Evolutionary conservation across 2,329 filamentous ascomycete genomes (phyloP), one percentile per base, ranked within the genome.

Genomic region (Hymenotorrendiella dingleyae): DNA sequence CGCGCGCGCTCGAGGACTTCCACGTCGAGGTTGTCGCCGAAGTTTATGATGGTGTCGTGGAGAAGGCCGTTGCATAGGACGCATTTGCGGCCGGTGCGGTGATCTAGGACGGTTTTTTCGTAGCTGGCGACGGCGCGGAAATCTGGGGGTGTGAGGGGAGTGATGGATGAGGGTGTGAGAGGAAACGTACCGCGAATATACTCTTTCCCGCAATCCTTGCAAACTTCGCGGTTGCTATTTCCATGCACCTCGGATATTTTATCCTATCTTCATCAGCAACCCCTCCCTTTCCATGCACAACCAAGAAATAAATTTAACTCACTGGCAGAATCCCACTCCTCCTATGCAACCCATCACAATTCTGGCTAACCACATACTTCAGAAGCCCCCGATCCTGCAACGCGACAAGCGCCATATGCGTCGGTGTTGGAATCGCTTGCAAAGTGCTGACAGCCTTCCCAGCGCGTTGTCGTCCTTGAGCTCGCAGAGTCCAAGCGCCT

Each of bases 361-460:
- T 69, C 52, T 72, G 67, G 39, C 67, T 71, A 20, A 71, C 52
- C 3, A 71, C 45, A 45, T 71, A 67, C 39, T 67, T 71, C 33
- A 71, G 26, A 0, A 68, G 48, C 0, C 65, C 65, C 1, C 50
- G 56, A 9, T 66, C 63, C 43, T 71, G 68, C 8, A 72, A 47
- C 38, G 65, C 66, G 0, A 71, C 64, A 1, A 72, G 58, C 0
- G 69, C 68, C 69, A 73, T 72, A 33, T 73, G 68, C 0, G 67
- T 65, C 10, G 60, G 57, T 1, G 68, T 71, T 0, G 70, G 68
- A 14, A 72, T 57, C 4, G 69, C 68, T 36, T 71, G 63, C 4
- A 71, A 41, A 0, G 67, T 68, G 32, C 54, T 67, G 8, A 61
- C 59, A 0, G 57, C 48, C 36, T 63, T 61, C 3, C 24, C 32